Conservation (phyloP, 1,284 basidiomycete genomes). For the Cerioporus squamosus region DNA sequence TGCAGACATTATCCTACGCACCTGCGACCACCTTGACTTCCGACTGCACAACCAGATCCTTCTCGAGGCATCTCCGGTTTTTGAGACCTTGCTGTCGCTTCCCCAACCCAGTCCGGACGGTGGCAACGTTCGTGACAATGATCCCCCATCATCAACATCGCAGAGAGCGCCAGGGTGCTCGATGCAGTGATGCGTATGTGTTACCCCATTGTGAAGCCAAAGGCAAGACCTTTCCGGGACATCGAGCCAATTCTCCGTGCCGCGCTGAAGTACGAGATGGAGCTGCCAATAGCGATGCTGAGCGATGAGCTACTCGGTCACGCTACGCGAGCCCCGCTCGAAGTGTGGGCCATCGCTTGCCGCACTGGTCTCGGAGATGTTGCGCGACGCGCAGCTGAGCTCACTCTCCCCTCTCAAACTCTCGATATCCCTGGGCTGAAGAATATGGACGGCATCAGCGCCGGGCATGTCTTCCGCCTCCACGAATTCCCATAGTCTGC, state of each 20-base stretch:
- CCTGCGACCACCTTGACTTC: constrained; percentile 19
- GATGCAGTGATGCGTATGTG: constrained; percentile 18
- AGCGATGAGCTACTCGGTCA: constrained; percentile 7
- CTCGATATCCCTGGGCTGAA: not conserved
- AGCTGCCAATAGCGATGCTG: constrained; percentile 4
- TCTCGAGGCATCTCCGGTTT: constrained; percentile 42
- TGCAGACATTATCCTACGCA: constrained; percentile 20
- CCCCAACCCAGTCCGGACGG: constrained; percentile 10
- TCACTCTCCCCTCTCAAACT: not conserved
- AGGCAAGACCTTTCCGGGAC: not conserved
- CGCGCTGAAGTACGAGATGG: constrained; percentile 26
- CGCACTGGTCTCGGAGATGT: constrained; percentile 14
- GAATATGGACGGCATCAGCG: constrained; percentile 7
- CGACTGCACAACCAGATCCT: constrained; percentile 20
- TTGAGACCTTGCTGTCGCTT: constrained; percentile 16
- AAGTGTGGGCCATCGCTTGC: constrained; percentile 23
- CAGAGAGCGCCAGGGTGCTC: constrained; percentile 15
- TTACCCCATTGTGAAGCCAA: constrained; percentile 24
- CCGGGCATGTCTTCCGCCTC: constrained; percentile 21
- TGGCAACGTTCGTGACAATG: not conserved
- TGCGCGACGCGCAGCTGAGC: constrained; percentile 3
- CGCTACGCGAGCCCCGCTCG: constrained; percentile 4
- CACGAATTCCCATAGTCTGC: constrained; percentile 13
- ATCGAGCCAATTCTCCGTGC: constrained; percentile 11
- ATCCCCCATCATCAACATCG: constrained; percentile 1